Base-by-base conservation (phyloP, 495 filamentous ascomycete genomes). In the Neurospora tetrasperma region DNA sequence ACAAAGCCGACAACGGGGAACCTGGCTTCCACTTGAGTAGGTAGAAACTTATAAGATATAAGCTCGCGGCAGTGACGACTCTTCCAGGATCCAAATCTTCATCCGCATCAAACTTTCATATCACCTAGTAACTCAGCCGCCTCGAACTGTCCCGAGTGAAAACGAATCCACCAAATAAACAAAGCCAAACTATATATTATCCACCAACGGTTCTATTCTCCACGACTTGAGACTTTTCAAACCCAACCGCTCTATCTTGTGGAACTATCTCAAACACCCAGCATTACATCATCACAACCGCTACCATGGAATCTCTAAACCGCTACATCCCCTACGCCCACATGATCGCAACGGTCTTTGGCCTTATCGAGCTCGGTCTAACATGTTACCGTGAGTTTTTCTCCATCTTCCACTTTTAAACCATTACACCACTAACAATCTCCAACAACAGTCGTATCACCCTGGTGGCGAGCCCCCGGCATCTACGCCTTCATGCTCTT, bases 401-500 rank as follows among this genome's bases (percentile, higher is more conserved):
- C 16, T 38, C 70, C 11, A 62, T 42, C 20, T 20, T 16, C 42
- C 44, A 20, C 46, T 38, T 35, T 11, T 12, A 2, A 43, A 23
- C 38, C 68, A 72, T 74, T 72, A 81, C 74, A 72, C 44, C 9
- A 71, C 42, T 66, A 66, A 66, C 54, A 14, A 11, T 44, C 2
- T 31, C 6, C 5, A 43, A 43, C 14, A 43, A 43, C 43, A 85
- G 84, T 83, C 59, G 83, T 82, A 18, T 79, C 76, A 39, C 71
- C 72, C 69, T 79, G 72, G 44, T 66, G 69, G 43, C 70, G 77
- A 73, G 81, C 82, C 23, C 88, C 89, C 8, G 80, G 81, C 69
- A 74, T 80, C 72, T 79, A 91, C 76, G 88, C 89, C 81, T 94
- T 92, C 84, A 87, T 94, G 80, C 83, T 95, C 80, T 94, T 94